Percentiles rank a stretch among this genome's conserved stretches.
These are phyloP conservation scores for Meripilus lineatus DNA, from an alignment of 1,284 basidiomycete genomes.

Conservation along the genomic window DNA sequence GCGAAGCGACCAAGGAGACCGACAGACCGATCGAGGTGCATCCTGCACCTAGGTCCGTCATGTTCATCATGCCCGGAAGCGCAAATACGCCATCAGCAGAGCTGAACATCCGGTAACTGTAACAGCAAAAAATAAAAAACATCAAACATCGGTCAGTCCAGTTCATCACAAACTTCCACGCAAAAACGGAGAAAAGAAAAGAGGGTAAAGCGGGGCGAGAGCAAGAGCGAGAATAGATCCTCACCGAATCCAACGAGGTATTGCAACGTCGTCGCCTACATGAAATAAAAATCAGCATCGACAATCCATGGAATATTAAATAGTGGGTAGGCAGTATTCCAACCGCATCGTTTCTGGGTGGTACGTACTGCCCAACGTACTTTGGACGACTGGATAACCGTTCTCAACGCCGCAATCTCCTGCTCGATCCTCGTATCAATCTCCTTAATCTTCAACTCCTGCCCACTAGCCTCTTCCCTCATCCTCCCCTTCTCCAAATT, in stretches of 20 bases:
- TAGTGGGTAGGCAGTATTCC: too few species aligned
- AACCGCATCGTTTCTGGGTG: background rate
- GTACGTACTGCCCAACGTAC: conserved; percentile 34
- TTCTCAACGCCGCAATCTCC: conserved; percentile 89
- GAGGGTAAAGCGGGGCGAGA: too few species aligned
- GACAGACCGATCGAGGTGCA: too few species aligned
- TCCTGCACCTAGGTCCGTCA: too few species aligned
- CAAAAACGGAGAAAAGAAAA: conserved; percentile 3
- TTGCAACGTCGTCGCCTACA: conserved; percentile 75
- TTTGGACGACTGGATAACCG: conserved; percentile 91
- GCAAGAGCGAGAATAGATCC: too few species aligned
- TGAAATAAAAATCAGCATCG: background rate
- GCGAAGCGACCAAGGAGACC: too few species aligned
- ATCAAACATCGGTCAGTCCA: too few species aligned
- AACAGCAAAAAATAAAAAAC: conserved; percentile 6
- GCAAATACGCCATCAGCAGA: conserved; percentile 79
- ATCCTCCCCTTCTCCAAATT: conserved; percentile 97
- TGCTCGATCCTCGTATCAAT: conserved; percentile 97
- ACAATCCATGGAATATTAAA: background rate
- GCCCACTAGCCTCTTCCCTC: conserved; percentile 88
- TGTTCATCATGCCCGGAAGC: conserved; percentile 52
- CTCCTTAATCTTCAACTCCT: conserved; percentile 97
- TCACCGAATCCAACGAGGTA: conserved; percentile 80
- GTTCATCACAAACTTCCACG: background rate
- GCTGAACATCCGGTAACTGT: conserved; percentile 85